A percentile compares a stretch with the other conserved stretches of the same genome.
These are phyloP conservation scores for Collybiopsis confluens DNA, from an alignment of 768 basidiomycete genomes.

Conservation along the genomic window DNA sequence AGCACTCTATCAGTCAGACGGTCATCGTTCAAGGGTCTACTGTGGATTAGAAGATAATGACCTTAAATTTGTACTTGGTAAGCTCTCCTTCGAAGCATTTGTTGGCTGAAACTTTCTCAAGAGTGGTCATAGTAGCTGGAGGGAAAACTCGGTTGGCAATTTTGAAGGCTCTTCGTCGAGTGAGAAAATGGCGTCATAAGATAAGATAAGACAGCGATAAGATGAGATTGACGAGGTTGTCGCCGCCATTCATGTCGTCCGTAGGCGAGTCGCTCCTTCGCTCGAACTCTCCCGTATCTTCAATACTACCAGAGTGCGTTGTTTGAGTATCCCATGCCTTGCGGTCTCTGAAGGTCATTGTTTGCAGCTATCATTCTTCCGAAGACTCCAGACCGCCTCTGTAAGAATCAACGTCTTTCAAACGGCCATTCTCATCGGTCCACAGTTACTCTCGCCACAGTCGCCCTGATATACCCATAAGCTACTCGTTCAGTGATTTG, in stretches of 20 bases:
- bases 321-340: not conserved
- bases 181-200: not conserved
- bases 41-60: constrained; percentile 12
- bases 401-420: not conserved
- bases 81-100: constrained; percentile 79
- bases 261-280: not conserved
- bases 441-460: constrained; percentile 15
- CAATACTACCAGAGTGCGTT: constrained; percentile 4
- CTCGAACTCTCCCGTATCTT: constrained; percentile 6
- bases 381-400: constrained; percentile 7
- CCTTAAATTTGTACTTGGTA: constrained; percentile 85
- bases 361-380: not conserved
- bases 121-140: constrained; percentile 25
- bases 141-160: constrained; percentile 13
- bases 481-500: constrained; percentile 38
- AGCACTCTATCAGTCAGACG: constrained; percentile 45
- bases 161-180: not conserved
- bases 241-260: not conserved
- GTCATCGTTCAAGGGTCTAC: not conserved
- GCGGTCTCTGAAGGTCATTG: not conserved
- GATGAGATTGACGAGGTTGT: not conserved
- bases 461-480: constrained; percentile 25
- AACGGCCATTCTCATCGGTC: not conserved
- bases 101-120: constrained; percentile 73
- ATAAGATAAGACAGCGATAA: not conserved